Evolutionary conservation across 306 rosid genomes (phyloP).

Genomic region (Boehmeria nivea): DNA sequence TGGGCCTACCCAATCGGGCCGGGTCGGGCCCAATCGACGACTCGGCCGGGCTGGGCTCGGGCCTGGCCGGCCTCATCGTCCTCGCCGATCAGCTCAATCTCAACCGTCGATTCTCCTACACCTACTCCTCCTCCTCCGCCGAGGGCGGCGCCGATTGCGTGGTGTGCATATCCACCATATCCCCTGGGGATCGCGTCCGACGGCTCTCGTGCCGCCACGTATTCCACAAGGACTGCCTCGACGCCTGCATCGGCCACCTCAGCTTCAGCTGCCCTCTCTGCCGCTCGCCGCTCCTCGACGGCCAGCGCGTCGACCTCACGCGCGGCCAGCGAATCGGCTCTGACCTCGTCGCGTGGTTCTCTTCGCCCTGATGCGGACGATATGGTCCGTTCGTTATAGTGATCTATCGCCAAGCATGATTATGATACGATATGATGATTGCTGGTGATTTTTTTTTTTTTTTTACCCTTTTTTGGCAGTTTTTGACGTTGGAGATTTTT

Average conservation of each 20-base stretch:
- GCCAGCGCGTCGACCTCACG: conserved; percentile 43
- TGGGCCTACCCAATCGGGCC: conserved; percentile 35
- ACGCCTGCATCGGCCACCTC: conserved; percentile 68
- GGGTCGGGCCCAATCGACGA: conserved; percentile 35
- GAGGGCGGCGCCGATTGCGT: conserved; percentile 37
- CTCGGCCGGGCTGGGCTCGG: conserved; percentile 42
- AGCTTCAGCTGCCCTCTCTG: conserved; percentile 86
- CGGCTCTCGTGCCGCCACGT: conserved; percentile 70
- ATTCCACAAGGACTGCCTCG: conserved; percentile 74
- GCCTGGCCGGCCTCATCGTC: conserved; percentile 49
- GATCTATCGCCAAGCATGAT: conserved; percentile 11
- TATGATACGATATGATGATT: conserved; percentile 8
- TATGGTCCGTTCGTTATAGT: too few relatives aligned
- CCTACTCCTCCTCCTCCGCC: conserved; percentile 4
- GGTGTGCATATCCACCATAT: conserved; percentile 43
- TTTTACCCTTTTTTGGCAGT: conserved; percentile 16
- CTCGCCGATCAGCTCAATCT: conserved; percentile 70
- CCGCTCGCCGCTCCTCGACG: conserved; percentile 53
- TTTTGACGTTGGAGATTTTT: conserved; percentile 13
- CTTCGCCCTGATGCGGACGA: conserved; percentile 29
- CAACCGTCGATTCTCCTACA: conserved; percentile 39
- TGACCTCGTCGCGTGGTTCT: conserved; percentile 56
- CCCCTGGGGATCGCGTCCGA: conserved; percentile 64
- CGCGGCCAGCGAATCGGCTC: conserved; percentile 44
- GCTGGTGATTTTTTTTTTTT: background rate